phyloP scores from a whole-genome alignment of 495 filamentous ascomycete genomes.

The Parachaetomium inaequale region DNA sequence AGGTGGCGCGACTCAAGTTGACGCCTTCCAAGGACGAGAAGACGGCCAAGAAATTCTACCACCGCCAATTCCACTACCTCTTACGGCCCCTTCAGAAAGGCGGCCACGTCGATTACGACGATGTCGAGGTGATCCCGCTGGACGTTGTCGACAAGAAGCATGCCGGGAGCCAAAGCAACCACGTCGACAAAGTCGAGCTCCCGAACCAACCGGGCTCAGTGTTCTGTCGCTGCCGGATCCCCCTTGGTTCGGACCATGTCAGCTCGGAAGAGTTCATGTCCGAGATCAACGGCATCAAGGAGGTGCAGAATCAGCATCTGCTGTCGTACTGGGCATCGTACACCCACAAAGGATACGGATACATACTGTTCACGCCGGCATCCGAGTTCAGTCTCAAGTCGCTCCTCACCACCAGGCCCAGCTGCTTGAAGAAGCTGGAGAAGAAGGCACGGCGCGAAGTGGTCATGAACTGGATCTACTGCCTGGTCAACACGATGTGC shows the following conservation, averaged over 20 bases:
- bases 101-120: slow-evolving; percentile 66
- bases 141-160: slow-evolving; percentile 61
- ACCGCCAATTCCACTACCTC: slow-evolving; percentile 76
- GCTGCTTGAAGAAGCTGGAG: slow-evolving; percentile 62
- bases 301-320: slow-evolving; percentile 73
- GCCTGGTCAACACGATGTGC: slow-evolving; percentile 71
- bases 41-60: slow-evolving; percentile 71
- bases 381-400: slow-evolving; percentile 73
- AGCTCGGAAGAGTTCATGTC: slow-evolving; percentile 63
- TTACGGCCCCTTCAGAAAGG: slow-evolving; percentile 68
- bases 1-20: slow-evolving; percentile 64
- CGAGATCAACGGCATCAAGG: slow-evolving; percentile 60
- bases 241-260: slow-evolving; percentile 57
- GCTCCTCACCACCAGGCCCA: slow-evolving; percentile 67
- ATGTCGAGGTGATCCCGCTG: slow-evolving; percentile 76
- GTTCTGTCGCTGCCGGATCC: slow-evolving; percentile 69
- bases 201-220: slow-evolving; percentile 56
- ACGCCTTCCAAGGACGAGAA: slow-evolving; percentile 57
- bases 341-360: slow-evolving; percentile 65
- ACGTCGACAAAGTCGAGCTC: slow-evolving; percentile 65
- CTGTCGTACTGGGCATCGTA: slow-evolving; percentile 81
- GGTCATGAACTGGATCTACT: slow-evolving; percentile 83
- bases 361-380: slow-evolving; percentile 69
- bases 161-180: slow-evolving; percentile 39
- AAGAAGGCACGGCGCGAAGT: slow-evolving; percentile 67